A percentile compares a stretch with the other conserved stretches of the same genome.
These are phyloP conservation scores for Pythium biforme DNA, from an alignment of 352 stramenopile genomes.

Conservation along the genomic window DNA sequence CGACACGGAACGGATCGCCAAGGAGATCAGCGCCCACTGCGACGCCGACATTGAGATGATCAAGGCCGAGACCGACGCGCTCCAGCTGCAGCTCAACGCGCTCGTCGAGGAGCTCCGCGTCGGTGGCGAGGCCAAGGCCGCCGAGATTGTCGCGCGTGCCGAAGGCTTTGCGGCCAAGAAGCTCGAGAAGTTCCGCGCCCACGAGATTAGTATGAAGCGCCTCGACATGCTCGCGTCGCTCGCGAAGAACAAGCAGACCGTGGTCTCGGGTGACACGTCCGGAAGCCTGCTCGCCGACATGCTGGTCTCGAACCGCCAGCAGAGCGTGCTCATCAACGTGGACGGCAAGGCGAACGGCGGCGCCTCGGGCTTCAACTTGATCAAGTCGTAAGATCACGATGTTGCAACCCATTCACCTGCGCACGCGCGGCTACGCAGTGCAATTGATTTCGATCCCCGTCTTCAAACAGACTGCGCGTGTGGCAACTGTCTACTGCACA, in stretches of 20 bases:
- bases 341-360: conserved; percentile 24
- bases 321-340: conserved; percentile 33
- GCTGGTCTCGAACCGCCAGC: conserved; percentile 35
- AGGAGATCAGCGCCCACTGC: conserved; percentile 33
- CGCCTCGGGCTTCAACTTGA: conserved; percentile 24
- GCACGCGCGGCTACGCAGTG: not conserved
- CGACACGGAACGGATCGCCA: conserved; percentile 32
- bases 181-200: conserved; percentile 30
- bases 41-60: conserved; percentile 34
- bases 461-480: too few species aligned
- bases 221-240: conserved; percentile 30
- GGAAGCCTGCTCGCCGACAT: conserved; percentile 31
- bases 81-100: conserved; percentile 28
- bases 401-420: not conserved
- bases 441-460: not conserved
- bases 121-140: conserved; percentile 27
- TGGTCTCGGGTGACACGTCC: conserved; percentile 30
- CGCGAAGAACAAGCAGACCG: conserved; percentile 27
- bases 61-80: conserved; percentile 27
- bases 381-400: conserved; percentile 25
- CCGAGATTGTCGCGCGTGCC: conserved; percentile 32
- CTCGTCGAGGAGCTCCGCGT: conserved; percentile 28
- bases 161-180: conserved; percentile 33
- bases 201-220: conserved; percentile 31
- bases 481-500: not conserved